Base-by-base conservation (phyloP, 2,329 filamentous ascomycete genomes). In the Talaromyces verruculosus region DNA sequence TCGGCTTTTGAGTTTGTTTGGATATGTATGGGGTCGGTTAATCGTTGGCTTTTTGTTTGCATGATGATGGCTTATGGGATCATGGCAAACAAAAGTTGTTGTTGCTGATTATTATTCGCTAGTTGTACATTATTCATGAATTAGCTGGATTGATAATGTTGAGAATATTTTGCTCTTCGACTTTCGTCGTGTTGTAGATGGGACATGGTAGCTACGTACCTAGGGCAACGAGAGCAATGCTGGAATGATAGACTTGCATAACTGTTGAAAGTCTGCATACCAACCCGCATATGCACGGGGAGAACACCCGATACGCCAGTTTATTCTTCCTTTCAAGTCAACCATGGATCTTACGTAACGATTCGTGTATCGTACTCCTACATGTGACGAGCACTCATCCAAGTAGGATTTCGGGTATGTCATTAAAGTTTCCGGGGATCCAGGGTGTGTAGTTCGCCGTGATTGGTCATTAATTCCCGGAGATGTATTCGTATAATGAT, bases 11-110 rank as follows among this genome's bases (percentile, higher is more conserved):
- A 37, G 8, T 13, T 37, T 57, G 19, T 39, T 35, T 59, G 22
- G 15, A 22, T 39, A 22, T 25, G 15, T 39, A 22, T 25, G 15
- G 5, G 47, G 47, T 28, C 30, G 25, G 2, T 51, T 30, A 51
- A 51, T 51, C 6, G 5, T 51, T 51, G 25, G 45, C 57, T 45
- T 43, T 60, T 45, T 39, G 35, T 60, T 43, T 43, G 39, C 57
- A 60, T 60, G 57, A 60, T 60, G 57, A 60, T 60, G 57, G 57
- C 39, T 60, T 33, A 60, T 60, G 57, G 57, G 57, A 45, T 60
- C 37, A 22, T 30, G 57, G 57, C 57, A 30, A 33, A 41, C 22
- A 60, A 60, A 60, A 60, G 37, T 60, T 45, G 37, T 33, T 45
- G 57, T 30, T 28, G 19, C 19, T 41, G 55, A 41, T 59, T 59